A percentile compares a stretch with the other conserved stretches of the same genome.
Evolutionary conservation across 345 rosid genomes (phyloP).

Genomic region (Boechera retrofracta): DNA sequence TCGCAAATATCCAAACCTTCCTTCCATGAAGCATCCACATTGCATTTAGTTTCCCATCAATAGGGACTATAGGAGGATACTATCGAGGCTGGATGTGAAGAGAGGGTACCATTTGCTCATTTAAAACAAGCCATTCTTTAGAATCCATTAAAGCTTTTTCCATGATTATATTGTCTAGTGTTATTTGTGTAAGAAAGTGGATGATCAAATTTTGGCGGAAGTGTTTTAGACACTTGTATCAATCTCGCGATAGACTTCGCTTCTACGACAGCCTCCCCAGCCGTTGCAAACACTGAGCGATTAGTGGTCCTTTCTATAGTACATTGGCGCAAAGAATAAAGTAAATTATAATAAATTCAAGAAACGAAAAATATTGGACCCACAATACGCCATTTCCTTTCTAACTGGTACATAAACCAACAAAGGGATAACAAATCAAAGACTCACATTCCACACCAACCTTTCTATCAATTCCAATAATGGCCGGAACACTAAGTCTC

Average conservation of each 20-base stretch:
- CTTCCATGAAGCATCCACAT: neutral
- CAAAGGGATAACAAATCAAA: slow-evolving; percentile 7
- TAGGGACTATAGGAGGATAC: no score
- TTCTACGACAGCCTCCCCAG: no score
- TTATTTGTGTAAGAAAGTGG: neutral
- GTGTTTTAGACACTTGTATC: neutral
- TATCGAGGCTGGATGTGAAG: no score
- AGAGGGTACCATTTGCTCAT: neutral
- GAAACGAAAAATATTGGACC: neutral
- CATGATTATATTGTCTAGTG: neutral
- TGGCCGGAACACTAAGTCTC: slow-evolving; percentile 45
- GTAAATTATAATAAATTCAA: neutral
- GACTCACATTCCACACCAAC: slow-evolving; percentile 5
- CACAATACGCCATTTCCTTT: neutral
- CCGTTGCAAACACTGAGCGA: no score
- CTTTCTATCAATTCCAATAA: slow-evolving; percentile 14
- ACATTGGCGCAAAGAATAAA: neutral
- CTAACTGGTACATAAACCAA: neutral
- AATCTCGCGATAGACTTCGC: neutral
- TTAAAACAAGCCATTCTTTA: neutral
- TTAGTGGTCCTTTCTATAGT: neutral
- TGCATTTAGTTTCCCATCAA: neutral
- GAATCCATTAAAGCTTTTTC: neutral
- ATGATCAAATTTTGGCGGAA: neutral
- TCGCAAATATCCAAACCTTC: neutral